Base-by-base conservation (phyloP, 257 asterid genomes). In the Primulina tabacum region DNA sequence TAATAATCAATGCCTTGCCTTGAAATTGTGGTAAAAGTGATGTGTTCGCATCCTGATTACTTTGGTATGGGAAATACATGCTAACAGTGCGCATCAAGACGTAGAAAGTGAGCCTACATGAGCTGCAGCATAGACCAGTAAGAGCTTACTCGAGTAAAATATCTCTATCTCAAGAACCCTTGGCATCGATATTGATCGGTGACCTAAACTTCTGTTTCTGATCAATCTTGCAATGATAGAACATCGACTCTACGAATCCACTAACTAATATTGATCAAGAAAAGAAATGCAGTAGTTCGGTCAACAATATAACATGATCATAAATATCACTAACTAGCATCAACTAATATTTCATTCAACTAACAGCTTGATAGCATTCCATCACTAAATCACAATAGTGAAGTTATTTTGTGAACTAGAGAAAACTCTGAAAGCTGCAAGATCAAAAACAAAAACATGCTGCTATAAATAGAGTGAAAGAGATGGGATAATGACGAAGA, bases 401-500 rank as follows among this genome's bases (percentile, higher is more conserved):
- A 18, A 53, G 64, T 63, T 29, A 38, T 33, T 30, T 7, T 34
- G 37, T 30, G 33, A 43, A 70, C 66, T 40, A 20, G 64, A 34
- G 52, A 28, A 57, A 64, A 40, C 47, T 53, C 57, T 43, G 50
- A 32, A 70, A 57, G 68, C 33, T 62, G 55, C 61, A 55, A 9
- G 40, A 47, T 65, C 12, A 11, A 50, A 26, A n/a, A 30, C 7
- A 69, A 61, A 43, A 7, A 11, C 61, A 30, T 63, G 32, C 33
- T 73, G 66, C 29, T 62, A 69, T n/a, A 37, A 72, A 26, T 43
- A 55, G 70, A 70, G 40, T 10, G 63, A 69, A 38, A 29, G 30
- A 38, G 35, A 17, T 28, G 38, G 35, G 53, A 73, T 55, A 33
- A 14, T 14, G 24, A 43, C 17, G 29, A 62, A 65, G 65, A 56